A percentile compares a stretch with the other conserved stretches of the same genome.
phyloP scores from a whole-genome alignment of 345 rosid genomes.

The Erodium maritimum region DNA sequence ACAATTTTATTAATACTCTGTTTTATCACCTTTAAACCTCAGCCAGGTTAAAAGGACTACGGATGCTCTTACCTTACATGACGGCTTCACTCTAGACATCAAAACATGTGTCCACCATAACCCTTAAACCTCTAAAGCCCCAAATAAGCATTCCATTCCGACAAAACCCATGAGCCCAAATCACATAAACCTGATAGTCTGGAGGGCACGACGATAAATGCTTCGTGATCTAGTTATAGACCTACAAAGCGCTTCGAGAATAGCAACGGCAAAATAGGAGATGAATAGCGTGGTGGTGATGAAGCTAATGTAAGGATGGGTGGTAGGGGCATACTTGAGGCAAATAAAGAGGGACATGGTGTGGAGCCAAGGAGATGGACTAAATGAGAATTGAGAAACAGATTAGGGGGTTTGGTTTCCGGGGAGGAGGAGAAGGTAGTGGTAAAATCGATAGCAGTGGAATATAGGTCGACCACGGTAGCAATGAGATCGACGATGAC shows the following conservation, averaged over 20 bases:
- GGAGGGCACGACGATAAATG: constrained; percentile 23
- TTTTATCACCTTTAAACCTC: no score
- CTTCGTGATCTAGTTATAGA: constrained; percentile 32
- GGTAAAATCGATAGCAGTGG: constrained; percentile 30
- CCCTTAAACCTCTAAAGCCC: constrained; percentile 30
- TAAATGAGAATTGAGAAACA: constrained; percentile 30
- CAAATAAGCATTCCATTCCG: constrained; percentile 24
- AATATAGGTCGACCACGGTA: no score
- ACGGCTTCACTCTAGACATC: constrained; percentile 22
- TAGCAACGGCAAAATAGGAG: constrained; percentile 27
- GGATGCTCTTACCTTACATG: no score
- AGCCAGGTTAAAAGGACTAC: no score
- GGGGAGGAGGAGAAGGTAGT: constrained; percentile 27
- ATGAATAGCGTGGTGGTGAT: constrained; percentile 18
- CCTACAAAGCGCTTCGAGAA: constrained; percentile 30
- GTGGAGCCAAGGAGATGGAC: constrained; percentile 31
- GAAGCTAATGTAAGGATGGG: constrained; percentile 13
- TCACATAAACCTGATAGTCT: constrained; percentile 14
- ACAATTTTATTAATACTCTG: no score
- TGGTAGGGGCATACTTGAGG: constrained; percentile 19
- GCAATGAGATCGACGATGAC: constrained; percentile 26
- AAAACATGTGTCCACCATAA: constrained; percentile 22
- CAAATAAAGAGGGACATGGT: constrained; percentile 33
- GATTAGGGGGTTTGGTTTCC: constrained; percentile 27
- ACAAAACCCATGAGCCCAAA: constrained; percentile 35